Evolutionary conservation across 495 filamentous ascomycete species (phyloP), one percentile per base, ranked within the genome.

Genomic region (Thermothielavioides terrestris): DNA sequence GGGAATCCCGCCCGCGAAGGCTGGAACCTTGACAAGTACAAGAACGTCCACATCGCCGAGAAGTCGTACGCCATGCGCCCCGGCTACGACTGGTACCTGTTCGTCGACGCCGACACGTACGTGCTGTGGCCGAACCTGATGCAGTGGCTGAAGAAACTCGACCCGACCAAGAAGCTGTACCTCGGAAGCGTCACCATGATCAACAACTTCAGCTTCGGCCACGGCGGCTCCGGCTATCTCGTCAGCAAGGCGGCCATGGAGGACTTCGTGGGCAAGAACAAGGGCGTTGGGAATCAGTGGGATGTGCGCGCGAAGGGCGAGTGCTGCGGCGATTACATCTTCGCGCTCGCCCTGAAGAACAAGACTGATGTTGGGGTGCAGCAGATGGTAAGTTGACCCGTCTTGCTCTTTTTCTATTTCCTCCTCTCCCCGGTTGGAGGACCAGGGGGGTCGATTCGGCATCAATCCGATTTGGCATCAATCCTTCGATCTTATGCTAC

Each of bases 61-160:
- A 71, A 67, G 61, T 46, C 62, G 5, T 75, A 58, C 47, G 52
- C 52, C 42, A 63, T 72, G 60, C 56, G 66, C 50, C 72, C 74
- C 14, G 61, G 73, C 38, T 75, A 75, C 17, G 76, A 82, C 49
- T 86, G 81, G 79, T 86, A 80, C 56, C 57, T 85, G 39, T 83
- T 85, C 57, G 77, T 85, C 62, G 82, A 85, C 45, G 81, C 81
- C 7, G 82, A 85, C 62, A 82, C 82, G 4, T 82, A 82, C 55
- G 66, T 83, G 42, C 72, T 81, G 9, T 85, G 80, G 80, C 64
- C 74, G 20, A 85, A 77, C 37, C 54, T 83, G 36, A 63, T 80
- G 26, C 60, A 66, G 22, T 85, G 80, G 80, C 62, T 84, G 27
- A 58, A 60, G 28, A 60, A 61, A 31, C 68, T 83, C 50, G 70